Percentiles rank a stretch among this genome's conserved stretches.
These are phyloP conservation scores for Pichia thaimueangensis DNA, from an alignment of 805 yeast genomes.

Conservation along the genomic window DNA sequence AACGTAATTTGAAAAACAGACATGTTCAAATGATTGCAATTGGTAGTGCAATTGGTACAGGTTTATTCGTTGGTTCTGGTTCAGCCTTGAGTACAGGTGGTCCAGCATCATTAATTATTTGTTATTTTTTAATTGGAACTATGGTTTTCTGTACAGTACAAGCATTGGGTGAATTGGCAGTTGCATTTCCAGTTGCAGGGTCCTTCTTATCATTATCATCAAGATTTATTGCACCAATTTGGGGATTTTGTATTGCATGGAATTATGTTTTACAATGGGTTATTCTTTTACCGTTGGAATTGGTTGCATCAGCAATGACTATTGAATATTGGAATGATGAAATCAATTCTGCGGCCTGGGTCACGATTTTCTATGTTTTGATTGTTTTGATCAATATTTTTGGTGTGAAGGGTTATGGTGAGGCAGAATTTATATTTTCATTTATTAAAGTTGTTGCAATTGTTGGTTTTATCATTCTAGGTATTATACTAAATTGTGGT, in stretches of 20 bases:
- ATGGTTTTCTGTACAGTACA: slow-evolving; percentile 56
- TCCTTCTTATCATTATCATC: slow-evolving; percentile 50
- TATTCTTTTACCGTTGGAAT: slow-evolving; percentile 43
- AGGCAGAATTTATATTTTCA: slow-evolving; percentile 53
- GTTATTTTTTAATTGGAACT: slow-evolving; percentile 47
- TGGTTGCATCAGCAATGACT: slow-evolving; percentile 48
- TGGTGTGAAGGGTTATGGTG: slow-evolving; percentile 62
- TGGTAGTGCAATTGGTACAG: slow-evolving; percentile 79
- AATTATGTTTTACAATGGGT: slow-evolving; percentile 47
- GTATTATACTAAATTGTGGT: slow-evolving; percentile 48
- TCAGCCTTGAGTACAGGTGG: slow-evolving; percentile 55
- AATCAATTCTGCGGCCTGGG: slow-evolving; percentile 46
- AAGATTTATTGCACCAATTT: slow-evolving; percentile 48
- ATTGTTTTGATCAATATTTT: slow-evolving; percentile 46
- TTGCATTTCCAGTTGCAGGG: slow-evolving; percentile 53
- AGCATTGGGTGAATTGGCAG: slow-evolving; percentile 56
- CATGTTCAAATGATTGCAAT: slow-evolving; percentile 75
- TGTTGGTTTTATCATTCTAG: slow-evolving; percentile 47
- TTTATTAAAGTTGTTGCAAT: slow-evolving; percentile 50
- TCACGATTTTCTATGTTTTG: slow-evolving; percentile 44
- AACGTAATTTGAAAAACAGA: slow-evolving; percentile 47
- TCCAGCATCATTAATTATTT: slow-evolving; percentile 59
- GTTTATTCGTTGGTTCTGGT: slow-evolving; percentile 68
- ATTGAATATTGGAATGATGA: slow-evolving; percentile 39
- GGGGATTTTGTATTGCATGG: slow-evolving; percentile 57